These are phyloP conservation scores for Ramichloridium luteum DNA, from an alignment of 2,329 filamentous ascomycete genomes.

Conservation along the genomic window DNA sequence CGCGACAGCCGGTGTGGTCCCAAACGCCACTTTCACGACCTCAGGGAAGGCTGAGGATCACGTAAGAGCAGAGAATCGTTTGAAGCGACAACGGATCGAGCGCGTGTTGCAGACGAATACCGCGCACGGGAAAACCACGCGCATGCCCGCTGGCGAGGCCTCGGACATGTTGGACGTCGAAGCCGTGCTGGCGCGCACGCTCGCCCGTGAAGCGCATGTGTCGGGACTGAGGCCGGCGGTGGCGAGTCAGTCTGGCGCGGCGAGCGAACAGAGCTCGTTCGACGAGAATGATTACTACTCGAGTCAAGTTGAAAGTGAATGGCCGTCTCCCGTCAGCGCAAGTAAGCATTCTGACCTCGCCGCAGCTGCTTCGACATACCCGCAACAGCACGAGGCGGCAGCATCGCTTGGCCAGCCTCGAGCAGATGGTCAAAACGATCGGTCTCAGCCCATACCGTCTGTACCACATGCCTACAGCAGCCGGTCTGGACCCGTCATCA, in stretches of 20 bases:
- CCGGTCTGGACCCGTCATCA: conserved; percentile 6
- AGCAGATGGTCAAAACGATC: background rate
- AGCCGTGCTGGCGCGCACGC: conserved; percentile 42
- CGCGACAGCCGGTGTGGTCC: too few species aligned
- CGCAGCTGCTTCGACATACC: conserved; percentile 24
- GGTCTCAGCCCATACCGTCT: background rate
- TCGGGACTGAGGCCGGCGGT: conserved; percentile 44
- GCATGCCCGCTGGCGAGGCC: conserved; percentile 37
- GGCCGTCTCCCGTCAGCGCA: conserved; percentile 40
- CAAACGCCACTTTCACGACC: conserved; percentile 22
- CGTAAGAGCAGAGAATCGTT: conserved; percentile 65
- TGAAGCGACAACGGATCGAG: conserved; percentile 74
- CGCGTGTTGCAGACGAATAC: conserved; percentile 63
- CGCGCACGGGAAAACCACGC: conserved; percentile 47
- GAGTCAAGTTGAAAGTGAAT: conserved; percentile 67
- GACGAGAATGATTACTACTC: conserved; percentile 96
- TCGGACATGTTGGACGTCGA: conserved; percentile 31
- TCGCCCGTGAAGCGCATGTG: conserved; percentile 56
- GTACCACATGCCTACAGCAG: conserved; percentile 3
- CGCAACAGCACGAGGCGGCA: conserved; percentile 12
- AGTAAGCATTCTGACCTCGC: conserved; percentile 34
- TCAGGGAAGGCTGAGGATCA: conserved; percentile 77
- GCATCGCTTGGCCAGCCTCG: background rate
- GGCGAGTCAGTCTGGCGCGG: conserved; percentile 41
- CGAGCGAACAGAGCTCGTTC: conserved; percentile 53